Conservation (phyloP, 306 rosid species). For the Arachis hypogaea region DNA sequence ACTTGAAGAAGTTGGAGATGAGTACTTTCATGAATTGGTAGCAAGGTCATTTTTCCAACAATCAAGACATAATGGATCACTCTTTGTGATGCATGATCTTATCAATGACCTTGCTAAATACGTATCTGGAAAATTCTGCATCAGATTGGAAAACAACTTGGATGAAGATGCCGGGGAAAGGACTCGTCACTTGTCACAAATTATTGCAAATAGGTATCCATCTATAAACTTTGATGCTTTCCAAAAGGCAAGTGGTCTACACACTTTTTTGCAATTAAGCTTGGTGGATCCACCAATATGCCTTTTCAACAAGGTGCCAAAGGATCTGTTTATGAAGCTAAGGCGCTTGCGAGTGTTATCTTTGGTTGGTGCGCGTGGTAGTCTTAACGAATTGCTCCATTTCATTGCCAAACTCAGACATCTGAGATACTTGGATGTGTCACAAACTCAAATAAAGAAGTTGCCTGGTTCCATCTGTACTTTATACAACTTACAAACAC, state of each 20-base stretch:
- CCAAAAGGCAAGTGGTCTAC: background rate
- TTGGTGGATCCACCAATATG: background rate
- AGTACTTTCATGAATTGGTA: constrained; percentile 43
- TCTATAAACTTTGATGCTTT: background rate
- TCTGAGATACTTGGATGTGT: background rate
- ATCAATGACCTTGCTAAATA: constrained; percentile 49
- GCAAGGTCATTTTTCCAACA: constrained; percentile 53
- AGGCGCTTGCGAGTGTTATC: background rate
- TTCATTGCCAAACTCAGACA: rapidly evolving
- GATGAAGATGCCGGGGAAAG: constrained; percentile 7
- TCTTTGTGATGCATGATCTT: constrained; percentile 50
- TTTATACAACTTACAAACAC: constrained; percentile 39
- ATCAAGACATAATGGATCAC: background rate
- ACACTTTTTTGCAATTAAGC: background rate
- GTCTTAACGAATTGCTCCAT: background rate
- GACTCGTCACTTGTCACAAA: constrained; percentile 15
- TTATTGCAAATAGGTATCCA: constrained; percentile 1
- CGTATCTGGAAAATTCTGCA: constrained; percentile 41
- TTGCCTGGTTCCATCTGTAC: constrained; percentile 35
- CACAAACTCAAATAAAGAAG: background rate
- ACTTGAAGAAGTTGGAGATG: constrained; percentile 47
- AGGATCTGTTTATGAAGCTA: background rate
- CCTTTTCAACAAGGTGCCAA: background rate
- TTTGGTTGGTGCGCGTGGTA: background rate
- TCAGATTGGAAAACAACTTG: constrained; percentile 24